Evolutionary conservation across 805 yeast genomes (phyloP), one percentile per base, ranked within the genome.

Genomic region (Henningerozyma blattae): DNA sequence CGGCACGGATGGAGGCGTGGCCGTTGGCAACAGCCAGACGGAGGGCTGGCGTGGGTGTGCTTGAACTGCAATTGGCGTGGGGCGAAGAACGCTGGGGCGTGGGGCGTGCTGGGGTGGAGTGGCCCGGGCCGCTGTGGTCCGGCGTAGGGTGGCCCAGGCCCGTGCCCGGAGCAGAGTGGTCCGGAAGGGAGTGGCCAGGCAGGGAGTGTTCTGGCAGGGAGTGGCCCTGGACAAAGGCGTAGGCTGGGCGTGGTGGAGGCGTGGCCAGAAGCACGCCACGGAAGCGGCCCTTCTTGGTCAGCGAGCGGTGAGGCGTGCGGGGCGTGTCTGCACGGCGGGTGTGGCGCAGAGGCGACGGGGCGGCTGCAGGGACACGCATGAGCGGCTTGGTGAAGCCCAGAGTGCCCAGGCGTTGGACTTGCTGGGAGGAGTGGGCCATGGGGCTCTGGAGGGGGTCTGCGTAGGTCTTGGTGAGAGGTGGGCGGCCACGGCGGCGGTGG

Each of bases 401-500:
- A 9, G 27, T 24, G n/a, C 42, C 50, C 28, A 48, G 58, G 34
- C 39, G 51, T 28, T 56, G 58, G 20, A 57, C 55, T 32, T 48
- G 46, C 35, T 51, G 28, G 1, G 62, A 57, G 2, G 59, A 50
- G 17, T 47, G 48, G 4, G 62, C 62, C 60, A 57, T 56, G 15
- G 62, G 62, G 13, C 55, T 48, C 33, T 54, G 48, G 45, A 55
- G 39, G 10, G 61, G 61, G 34, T 56, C 48, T 8, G 47, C 44
- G 30, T 57, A 57, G 18, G 52, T 46, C 37, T 55, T 57, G 10
- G 52, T 47, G 9, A 57, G 47, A 12, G 56, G 54, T 6, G 62
- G 62, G 47, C 62, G 48, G 4, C 62, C 62, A 36, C 62, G 41
- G 37, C 3, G 43, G 33, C 27, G n/a, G 10, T 12, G 8, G 24